Conservation (phyloP, 495 filamentous ascomycete genomes). For the Penicillium steckii region DNA sequence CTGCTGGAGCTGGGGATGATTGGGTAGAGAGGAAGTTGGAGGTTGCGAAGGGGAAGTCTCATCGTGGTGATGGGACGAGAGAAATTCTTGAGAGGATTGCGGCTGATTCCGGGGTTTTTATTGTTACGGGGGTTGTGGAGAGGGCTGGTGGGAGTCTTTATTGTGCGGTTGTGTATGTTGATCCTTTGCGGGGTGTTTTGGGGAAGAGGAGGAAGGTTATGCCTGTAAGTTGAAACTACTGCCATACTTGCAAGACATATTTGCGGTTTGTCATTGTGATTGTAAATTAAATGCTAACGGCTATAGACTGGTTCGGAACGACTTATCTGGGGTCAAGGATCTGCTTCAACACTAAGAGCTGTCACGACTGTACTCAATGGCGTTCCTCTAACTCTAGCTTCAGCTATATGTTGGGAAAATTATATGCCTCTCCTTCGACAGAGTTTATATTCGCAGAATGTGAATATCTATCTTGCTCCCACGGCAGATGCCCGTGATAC, state of each 20-base stretch:
- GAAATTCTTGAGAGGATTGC: constrained; percentile 76
- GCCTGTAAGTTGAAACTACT: constrained; percentile 54
- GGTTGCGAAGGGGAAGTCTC: constrained; percentile 41
- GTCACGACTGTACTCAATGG: constrained; percentile 76
- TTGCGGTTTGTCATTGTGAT: constrained; percentile 32
- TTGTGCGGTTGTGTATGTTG: constrained; percentile 81
- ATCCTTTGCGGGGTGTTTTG: constrained; percentile 65
- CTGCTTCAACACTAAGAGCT: constrained; percentile 74
- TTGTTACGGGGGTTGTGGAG: constrained; percentile 79
- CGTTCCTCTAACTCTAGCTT: constrained; percentile 71
- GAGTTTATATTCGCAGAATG: constrained; percentile 83
- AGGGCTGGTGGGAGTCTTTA: constrained; percentile 78
- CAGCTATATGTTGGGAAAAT: constrained; percentile 97
- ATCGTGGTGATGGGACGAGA: constrained; percentile 83
- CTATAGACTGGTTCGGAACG: constrained; percentile 33
- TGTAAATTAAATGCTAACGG: no score
- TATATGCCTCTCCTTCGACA: constrained; percentile 88
- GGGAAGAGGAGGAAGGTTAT: constrained; percentile 97
- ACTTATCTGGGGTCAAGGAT: constrained; percentile 87
- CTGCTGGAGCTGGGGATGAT: constrained; percentile 67
- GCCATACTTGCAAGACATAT: background rate
- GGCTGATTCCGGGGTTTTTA: constrained; percentile 73
- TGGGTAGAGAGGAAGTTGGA: constrained; percentile 68
- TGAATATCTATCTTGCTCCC: constrained; percentile 89
- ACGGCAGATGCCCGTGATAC: constrained; percentile 85